Conservation (phyloP, 352 stramenopile species). For the Phytophthora parvispora region DNA sequence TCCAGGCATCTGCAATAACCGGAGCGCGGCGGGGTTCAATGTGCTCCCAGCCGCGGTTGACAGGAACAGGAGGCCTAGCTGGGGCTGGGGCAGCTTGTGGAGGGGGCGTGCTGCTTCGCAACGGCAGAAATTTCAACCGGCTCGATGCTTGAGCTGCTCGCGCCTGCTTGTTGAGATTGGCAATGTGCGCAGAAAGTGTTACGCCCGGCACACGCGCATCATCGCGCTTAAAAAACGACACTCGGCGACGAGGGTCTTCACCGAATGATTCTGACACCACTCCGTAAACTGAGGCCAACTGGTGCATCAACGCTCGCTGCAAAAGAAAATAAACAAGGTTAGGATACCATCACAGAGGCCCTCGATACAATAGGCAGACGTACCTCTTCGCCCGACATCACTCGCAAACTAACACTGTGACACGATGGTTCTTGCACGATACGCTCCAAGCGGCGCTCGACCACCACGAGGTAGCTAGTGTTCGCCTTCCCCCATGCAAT, state of each 20-base stretch:
- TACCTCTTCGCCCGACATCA: slow-evolving; percentile 78
- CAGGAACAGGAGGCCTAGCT: slow-evolving; percentile 35
- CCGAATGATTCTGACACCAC: slow-evolving; percentile 84
- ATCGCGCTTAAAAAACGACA: slow-evolving; percentile 85
- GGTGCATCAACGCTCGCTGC: slow-evolving; percentile 77
- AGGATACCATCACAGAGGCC: neutral
- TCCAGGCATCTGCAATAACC: slow-evolving; percentile 78
- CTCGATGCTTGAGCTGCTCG: slow-evolving; percentile 34
- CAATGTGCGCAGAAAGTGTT: slow-evolving; percentile 68
- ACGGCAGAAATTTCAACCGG: slow-evolving; percentile 67
- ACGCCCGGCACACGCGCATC: slow-evolving; percentile 56
- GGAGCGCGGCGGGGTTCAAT: slow-evolving; percentile 57
- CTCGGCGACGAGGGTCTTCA: slow-evolving; percentile 71
- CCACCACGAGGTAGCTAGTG: slow-evolving; percentile 69
- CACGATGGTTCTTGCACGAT: slow-evolving; percentile 75
- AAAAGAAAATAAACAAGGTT: slow-evolving; percentile 18
- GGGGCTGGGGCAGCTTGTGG: slow-evolving; percentile 22
- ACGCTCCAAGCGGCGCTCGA: slow-evolving; percentile 80
- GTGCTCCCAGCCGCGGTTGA: slow-evolving; percentile 79
- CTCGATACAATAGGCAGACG: neutral
- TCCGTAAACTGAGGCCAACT: slow-evolving; percentile 71
- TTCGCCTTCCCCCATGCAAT: slow-evolving; percentile 84
- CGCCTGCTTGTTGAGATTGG: slow-evolving; percentile 39
- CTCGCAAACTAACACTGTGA: slow-evolving; percentile 77
- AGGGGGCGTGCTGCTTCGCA: slow-evolving; percentile 43